Evolutionary conservation across 768 basidiomycete species (phyloP).

Genomic region (Phaffia australis): DNA sequence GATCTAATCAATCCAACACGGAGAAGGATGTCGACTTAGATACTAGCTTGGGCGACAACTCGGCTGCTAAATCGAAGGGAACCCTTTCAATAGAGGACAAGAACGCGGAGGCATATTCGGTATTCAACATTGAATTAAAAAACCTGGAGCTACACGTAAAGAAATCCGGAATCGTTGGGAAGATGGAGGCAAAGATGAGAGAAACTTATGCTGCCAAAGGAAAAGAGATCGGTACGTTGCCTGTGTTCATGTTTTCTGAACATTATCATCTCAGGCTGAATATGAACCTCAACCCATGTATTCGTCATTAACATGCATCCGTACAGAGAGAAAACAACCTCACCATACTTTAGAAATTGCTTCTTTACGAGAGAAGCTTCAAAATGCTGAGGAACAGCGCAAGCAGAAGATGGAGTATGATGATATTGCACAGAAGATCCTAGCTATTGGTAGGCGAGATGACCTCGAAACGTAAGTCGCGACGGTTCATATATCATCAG

Average conservation of each 20-base stretch:
- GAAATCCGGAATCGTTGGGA: conserved; percentile 11
- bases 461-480: conserved; percentile 7
- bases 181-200: conserved; percentile 21
- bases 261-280: too few species aligned
- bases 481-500: too few species aligned
- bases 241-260: not conserved
- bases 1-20: not conserved
- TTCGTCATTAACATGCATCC: not conserved
- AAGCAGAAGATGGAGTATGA: conserved; percentile 23
- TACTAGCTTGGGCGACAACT: not conserved
- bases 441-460: conserved; percentile 1
- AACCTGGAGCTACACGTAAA: conserved; percentile 18
- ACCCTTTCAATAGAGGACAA: not conserved
- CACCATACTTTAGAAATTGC: conserved; percentile 9
- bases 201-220: conserved; percentile 16
- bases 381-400: conserved; percentile 6
- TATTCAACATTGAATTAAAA: conserved; percentile 12
- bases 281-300: too few species aligned
- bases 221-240: conserved; percentile 17
- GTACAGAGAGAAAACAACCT: not conserved
- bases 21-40: conserved; percentile 13
- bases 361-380: not conserved
- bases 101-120: conserved; percentile 11
- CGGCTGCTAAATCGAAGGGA: not conserved
- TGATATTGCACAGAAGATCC: conserved; percentile 13